Conservation (phyloP, 257 asterid genomes). For the Jacaranda mimosifolia region DNA sequence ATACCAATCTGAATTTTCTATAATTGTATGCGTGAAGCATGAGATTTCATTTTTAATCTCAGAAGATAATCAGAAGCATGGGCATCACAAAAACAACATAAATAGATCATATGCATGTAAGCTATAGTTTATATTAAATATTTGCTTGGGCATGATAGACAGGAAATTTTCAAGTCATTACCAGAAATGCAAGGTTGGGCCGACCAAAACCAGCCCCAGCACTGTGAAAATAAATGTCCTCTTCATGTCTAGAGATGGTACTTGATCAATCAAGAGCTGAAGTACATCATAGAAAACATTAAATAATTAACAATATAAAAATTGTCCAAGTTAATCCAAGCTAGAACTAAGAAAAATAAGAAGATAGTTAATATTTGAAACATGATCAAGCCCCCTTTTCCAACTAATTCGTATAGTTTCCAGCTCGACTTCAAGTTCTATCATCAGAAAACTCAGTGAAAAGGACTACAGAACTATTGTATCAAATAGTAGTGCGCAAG, state of each 20-base stretch:
- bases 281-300: constrained; percentile 26
- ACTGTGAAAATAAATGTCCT: constrained; percentile 72
- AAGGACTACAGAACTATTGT: constrained; percentile 6
- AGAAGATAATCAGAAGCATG: background rate
- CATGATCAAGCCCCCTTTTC: background rate
- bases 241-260: constrained; percentile 72
- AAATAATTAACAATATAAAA: background rate
- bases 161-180: constrained; percentile 41
- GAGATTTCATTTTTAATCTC: background rate
- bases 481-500: background rate
- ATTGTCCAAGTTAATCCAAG: background rate
- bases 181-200: constrained; percentile 92
- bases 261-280: constrained; percentile 74
- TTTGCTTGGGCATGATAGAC: constrained; percentile 12
- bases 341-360: background rate
- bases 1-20: background rate
- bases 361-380: background rate
- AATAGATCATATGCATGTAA: background rate
- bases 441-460: constrained; percentile 5
- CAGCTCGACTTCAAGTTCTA: background rate
- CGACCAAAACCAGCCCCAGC: constrained; percentile 84
- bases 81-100: background rate
- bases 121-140: background rate
- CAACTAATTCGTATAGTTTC: constrained; percentile 17
- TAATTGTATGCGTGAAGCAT: constrained; percentile 24